These are phyloP conservation scores for Tolypocladium album DNA, from an alignment of 2,329 filamentous ascomycete species.

Conservation along the genomic window DNA sequence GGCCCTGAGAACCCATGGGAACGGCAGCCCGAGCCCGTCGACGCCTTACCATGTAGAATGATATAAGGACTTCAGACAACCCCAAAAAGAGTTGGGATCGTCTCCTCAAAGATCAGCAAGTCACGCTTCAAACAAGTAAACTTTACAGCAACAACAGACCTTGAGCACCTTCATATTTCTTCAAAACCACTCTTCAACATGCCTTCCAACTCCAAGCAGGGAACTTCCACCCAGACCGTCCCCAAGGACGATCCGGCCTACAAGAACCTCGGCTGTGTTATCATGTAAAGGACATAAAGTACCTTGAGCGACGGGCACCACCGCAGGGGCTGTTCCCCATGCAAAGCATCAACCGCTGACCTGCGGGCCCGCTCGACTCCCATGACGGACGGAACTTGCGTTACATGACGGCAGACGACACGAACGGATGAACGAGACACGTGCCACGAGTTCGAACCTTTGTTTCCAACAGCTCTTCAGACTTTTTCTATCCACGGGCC, in stretches of 20 bases:
- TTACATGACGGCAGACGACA: not conserved
- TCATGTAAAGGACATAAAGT: constrained; percentile 19
- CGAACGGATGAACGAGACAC: not conserved
- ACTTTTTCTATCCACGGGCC: not conserved
- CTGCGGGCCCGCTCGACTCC: not conserved
- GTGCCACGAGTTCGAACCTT: not conserved
- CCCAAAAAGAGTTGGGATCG: not conserved
- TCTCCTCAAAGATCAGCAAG: not conserved
- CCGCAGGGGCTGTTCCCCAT: not conserved
- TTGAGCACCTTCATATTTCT: not conserved
- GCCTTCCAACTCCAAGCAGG: constrained; percentile 13
- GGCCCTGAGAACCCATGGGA: not conserved
- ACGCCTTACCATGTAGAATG: not conserved
- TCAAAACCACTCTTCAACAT: constrained; percentile 11
- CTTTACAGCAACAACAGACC: not conserved
- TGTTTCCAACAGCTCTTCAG: not conserved
- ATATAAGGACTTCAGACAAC: not conserved
- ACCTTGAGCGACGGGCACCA: not conserved
- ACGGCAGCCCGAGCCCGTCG: not conserved
- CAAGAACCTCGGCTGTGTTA: constrained; percentile 16
- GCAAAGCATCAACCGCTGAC: not conserved
- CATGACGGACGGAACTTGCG: not conserved
- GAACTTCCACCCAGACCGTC: constrained; percentile 8
- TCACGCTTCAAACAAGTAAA: not conserved
- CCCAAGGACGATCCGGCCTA: constrained; percentile 7